Conservation (phyloP, 2,329 filamentous ascomycete species). For the Penicillium rolfsii region DNA sequence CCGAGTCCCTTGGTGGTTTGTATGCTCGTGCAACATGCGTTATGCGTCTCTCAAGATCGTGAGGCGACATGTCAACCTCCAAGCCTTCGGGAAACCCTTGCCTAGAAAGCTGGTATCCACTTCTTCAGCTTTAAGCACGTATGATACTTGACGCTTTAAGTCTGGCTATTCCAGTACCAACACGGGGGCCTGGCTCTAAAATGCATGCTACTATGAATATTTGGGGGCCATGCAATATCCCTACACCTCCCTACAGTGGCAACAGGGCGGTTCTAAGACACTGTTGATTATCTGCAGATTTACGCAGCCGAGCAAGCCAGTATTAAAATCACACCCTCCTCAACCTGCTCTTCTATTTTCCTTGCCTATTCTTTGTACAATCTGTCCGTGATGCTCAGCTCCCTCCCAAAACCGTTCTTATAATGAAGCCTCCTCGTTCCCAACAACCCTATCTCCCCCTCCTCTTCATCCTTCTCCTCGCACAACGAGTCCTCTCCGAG, state of each 20-base stretch:
- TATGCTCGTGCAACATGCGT: background rate
- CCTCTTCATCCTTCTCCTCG: background rate
- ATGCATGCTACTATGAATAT: background rate
- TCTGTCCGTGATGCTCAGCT: background rate
- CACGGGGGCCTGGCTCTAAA: background rate
- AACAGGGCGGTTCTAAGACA: background rate
- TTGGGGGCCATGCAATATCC: background rate
- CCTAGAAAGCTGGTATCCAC: background rate
- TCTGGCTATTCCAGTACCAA: background rate
- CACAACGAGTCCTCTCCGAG: background rate
- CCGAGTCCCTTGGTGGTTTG: background rate
- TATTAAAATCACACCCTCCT: background rate
- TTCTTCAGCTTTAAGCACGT: background rate
- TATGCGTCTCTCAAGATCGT: no score
- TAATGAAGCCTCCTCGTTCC: background rate
- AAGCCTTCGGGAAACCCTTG: no score
- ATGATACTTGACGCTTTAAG: background rate
- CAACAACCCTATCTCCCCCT: background rate
- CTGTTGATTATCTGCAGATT: background rate
- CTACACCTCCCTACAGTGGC: background rate
- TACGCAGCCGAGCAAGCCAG: background rate
- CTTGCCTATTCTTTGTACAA: background rate
- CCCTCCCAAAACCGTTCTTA: background rate
- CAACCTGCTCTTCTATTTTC: background rate
- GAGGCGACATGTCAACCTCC: no score